Evolutionary conservation across 345 rosid genomes (phyloP).

Genomic region (Brassica nigra): DNA sequence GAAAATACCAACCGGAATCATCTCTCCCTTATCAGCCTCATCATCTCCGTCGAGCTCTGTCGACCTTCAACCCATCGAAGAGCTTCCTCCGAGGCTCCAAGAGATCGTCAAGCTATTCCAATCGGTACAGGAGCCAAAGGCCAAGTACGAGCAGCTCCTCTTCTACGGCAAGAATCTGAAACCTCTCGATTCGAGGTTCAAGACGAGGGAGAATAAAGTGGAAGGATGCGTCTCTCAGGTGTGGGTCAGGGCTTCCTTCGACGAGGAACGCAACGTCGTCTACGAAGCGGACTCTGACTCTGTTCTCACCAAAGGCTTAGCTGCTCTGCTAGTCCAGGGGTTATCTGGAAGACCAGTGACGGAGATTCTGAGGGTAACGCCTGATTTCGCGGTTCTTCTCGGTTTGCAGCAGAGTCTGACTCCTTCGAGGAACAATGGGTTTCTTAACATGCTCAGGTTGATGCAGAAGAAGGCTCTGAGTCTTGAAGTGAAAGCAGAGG

Average conservation of each 20-base stretch:
- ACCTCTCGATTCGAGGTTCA: constrained; percentile 70
- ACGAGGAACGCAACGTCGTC: constrained; percentile 57
- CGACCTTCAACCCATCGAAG: constrained; percentile 67
- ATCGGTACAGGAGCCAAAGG: constrained; percentile 69
- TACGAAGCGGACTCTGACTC: constrained; percentile 96
- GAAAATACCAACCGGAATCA: constrained; percentile 37
- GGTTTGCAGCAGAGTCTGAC: constrained; percentile 88
- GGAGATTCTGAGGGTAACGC: constrained; percentile 72
- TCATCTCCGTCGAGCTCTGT: constrained; percentile 46
- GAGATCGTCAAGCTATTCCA: constrained; percentile 83
- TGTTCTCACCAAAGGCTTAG: constrained; percentile 78
- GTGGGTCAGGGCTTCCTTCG: constrained; percentile 91
- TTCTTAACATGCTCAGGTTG: constrained; percentile 86
- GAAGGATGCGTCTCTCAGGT: constrained; percentile 95
- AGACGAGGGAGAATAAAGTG: constrained; percentile 80
- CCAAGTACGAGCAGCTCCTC: constrained; percentile 83
- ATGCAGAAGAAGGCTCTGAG: constrained; percentile 86
- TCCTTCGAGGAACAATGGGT: constrained; percentile 88
- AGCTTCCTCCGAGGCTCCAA: constrained; percentile 86
- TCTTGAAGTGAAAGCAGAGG: constrained; percentile 49
- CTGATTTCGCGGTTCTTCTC: constrained; percentile 73
- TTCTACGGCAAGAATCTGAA: constrained; percentile 77
- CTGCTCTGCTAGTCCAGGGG: constrained; percentile 86
- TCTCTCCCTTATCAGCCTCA: constrained; percentile 31
- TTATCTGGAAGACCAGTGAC: constrained; percentile 74